Base-by-base conservation (phyloP, 148 eudicot species). In the Dianthus caryophyllus region DNA sequence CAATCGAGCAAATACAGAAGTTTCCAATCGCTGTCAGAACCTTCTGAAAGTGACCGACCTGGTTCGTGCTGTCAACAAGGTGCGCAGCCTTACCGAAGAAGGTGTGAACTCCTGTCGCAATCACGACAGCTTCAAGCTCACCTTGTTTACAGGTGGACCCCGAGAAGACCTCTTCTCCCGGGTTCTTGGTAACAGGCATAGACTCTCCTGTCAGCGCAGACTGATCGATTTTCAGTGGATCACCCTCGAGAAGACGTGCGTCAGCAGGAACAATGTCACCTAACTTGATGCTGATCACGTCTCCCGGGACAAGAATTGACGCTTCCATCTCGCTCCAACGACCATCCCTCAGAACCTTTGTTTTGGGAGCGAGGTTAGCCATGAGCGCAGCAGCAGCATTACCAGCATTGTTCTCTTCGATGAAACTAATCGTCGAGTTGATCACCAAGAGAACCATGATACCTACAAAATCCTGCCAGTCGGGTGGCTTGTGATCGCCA, bases 11-110 rank as follows among this genome's bases (percentile, higher is more conserved):
- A 24, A 86, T 86, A 61, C 90, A 86, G 74, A 86, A 86, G 83
- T 83, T 86, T 39, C 90, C 87, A 29, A 86, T 83, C 1, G 90
- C 75, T 18, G 90, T 86, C 6, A 86, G 81, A 38, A 87, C 92
- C 68, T 82, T 77, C 29, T 87, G 92, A 50, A 87, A 87, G 73
- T 86, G 90, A n/a, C 90, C 90, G 38, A 86, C 90, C 24, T 86
- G 82, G 58, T 81, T 86, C 18, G 90, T 86, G 71, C 85, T 83
- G 64, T 86, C 90, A 69, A 86, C 90, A 8, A 86, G 85, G 70
- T 86, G 90, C 16, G 90, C 90, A 72, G 90, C 90, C 76, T 86
- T 86, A n/a, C 90, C 90, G 44, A 86, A 86, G 77, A 86, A 86
- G 47, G 87, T 86, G 50, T 86, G 90, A 15, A 86, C 90, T 30